Evolutionary conservation across 2,329 filamentous ascomycete species (phyloP), one percentile per base, ranked within the genome.

Genomic region (Emydomyces testavorans): DNA sequence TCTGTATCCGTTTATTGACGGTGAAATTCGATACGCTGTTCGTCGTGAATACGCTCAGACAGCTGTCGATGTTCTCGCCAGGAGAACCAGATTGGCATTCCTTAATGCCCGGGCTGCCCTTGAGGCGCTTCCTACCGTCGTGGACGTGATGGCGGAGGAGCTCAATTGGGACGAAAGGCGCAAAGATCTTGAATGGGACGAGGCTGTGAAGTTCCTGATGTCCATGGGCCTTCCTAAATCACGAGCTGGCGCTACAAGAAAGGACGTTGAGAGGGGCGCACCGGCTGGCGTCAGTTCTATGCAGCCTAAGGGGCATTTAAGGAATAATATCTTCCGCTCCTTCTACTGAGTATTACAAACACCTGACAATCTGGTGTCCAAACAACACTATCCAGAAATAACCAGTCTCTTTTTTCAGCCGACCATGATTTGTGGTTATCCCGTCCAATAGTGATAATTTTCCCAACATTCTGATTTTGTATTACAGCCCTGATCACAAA

Each of bases 41-140:
- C 75, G 81, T 43, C 82, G 94, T 65, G 90, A 95, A 69, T 93
- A 93, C 60, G 90, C 90, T 2, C 85, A 94, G 65, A 93, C 86
- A 2, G 86, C 87, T 1, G 82, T 89, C 13, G 89, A 95, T 62
- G 83, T 95, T 10, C 72, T 95, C 39, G 89, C 88, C 2, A 78
- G 90, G 50, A 76, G 89, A 52, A 95, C 85, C 34, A 75, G 90
- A 49, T 70, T 95, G 48, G 85, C 88, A 6, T 96, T 95, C 71
- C 69, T 95, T 56, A 94, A 94, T 62, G 88, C 88, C 4, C 86
- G 94, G 65, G 89, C 89, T 8, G 83, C 88, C 1, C 77, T 94
- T 7, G 87, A 94, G 67, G 82, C 87, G 1, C 74, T 94, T 38
- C 89, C 90, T 4, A 76, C 70, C 50, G 79, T 95, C 50, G 92